Conservation (phyloP, 1,284 basidiomycete species). For the Puccinia coronata region DNA sequence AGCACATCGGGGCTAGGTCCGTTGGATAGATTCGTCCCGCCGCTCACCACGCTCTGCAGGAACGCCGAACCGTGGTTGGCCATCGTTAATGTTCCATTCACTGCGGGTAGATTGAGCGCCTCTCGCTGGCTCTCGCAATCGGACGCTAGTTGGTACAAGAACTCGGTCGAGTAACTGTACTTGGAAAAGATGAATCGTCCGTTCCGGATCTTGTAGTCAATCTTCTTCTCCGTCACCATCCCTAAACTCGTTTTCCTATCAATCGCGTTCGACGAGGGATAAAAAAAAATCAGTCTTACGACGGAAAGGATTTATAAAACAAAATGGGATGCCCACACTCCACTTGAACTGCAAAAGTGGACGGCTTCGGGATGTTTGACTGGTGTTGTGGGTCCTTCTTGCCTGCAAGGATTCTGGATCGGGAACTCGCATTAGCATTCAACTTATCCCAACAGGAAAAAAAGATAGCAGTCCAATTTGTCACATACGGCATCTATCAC, state of each 20-base stretch:
- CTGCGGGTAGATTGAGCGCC: neutral
- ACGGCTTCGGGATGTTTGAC: slow-evolving; percentile 38
- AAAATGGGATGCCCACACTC: slow-evolving; percentile 28
- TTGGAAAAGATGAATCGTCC: slow-evolving; percentile 40
- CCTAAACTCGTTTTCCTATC: slow-evolving; percentile 38
- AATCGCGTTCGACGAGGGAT: neutral
- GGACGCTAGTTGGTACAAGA: slow-evolving; percentile 2
- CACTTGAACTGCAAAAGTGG: slow-evolving; percentile 39
- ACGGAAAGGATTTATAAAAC: neutral
- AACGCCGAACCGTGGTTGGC: slow-evolving; percentile 18
- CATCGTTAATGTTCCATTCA: slow-evolving; percentile 12
- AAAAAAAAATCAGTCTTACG: slow-evolving; percentile 20
- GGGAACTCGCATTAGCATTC: neutral
- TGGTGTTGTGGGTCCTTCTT: slow-evolving; percentile 45
- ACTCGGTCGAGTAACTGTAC: slow-evolving; percentile 48
- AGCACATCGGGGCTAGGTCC: neutral
- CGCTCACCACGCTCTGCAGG: neutral
- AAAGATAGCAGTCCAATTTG: too few relatives aligned
- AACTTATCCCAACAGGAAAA: neutral
- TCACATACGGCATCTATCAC: slow-evolving; percentile 44
- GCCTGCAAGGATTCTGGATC: slow-evolving; percentile 32
- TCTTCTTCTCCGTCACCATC: slow-evolving; percentile 6
- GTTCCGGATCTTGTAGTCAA: slow-evolving; percentile 46
- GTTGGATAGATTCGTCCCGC: neutral
- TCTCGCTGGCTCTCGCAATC: slow-evolving; percentile 29